Evolutionary conservation across 805 yeast genomes (phyloP).

Genomic region (Candida arabinofermentans): DNA sequence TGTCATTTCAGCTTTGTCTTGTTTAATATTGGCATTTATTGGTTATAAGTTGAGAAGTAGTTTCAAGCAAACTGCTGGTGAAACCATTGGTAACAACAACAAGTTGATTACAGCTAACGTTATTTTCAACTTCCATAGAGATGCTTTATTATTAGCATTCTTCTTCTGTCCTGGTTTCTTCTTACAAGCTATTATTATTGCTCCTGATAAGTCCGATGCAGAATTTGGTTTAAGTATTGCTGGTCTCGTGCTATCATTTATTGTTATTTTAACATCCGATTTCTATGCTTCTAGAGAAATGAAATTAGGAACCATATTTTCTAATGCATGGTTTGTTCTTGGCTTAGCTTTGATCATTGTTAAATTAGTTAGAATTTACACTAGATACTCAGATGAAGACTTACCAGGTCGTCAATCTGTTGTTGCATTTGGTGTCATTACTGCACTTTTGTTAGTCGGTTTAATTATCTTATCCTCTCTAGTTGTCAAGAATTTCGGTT

Average conservation of each 20-base stretch:
- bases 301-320: slow-evolving; percentile 17
- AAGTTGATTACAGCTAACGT: slow-evolving; percentile 30
- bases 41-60: slow-evolving; percentile 15
- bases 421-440: slow-evolving; percentile 37
- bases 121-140: slow-evolving; percentile 36
- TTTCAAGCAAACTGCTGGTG: slow-evolving; percentile 16
- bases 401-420: slow-evolving; percentile 42
- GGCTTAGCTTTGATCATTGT: slow-evolving; percentile 39
- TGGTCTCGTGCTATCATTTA: slow-evolving; percentile 21
- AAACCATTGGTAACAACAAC: slow-evolving; percentile 35
- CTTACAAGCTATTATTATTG: slow-evolving; percentile 40
- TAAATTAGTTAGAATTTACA: slow-evolving; percentile 36
- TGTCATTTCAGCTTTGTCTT: slow-evolving; percentile 33
- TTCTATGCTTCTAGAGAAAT: slow-evolving; percentile 33
- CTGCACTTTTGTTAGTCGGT: slow-evolving; percentile 29
- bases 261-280: slow-evolving; percentile 34
- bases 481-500: slow-evolving; percentile 11
- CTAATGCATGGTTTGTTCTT: slow-evolving; percentile 26
- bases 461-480: slow-evolving; percentile 19
- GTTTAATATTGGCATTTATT: slow-evolving; percentile 30
- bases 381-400: slow-evolving; percentile 25
- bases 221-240: slow-evolving; percentile 39
- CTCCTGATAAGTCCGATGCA: slow-evolving; percentile 30
- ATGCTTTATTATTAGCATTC: slow-evolving; percentile 29
- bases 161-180: slow-evolving; percentile 43